Evolutionary conservation across 2,329 filamentous ascomycete species (phyloP).

Genomic region (Fusarium mexicanum): DNA sequence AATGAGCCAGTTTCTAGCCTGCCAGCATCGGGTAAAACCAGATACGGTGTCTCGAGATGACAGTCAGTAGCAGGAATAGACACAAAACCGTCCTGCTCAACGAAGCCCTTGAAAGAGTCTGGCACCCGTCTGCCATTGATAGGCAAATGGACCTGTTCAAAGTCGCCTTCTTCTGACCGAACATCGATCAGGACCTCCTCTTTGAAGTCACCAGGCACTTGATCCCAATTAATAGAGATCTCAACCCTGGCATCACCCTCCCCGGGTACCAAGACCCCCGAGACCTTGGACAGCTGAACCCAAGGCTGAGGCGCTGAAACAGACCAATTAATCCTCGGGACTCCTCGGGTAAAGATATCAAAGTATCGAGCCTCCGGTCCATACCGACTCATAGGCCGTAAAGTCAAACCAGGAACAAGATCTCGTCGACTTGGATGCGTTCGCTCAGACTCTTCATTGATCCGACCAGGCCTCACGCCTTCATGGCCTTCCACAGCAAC

Average conservation of each 20-base stretch:
- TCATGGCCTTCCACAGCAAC: slow-evolving; percentile 73
- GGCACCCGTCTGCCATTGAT: slow-evolving; percentile 61
- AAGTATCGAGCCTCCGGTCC: slow-evolving; percentile 66
- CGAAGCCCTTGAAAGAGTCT: slow-evolving; percentile 64
- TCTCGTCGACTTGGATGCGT: slow-evolving; percentile 53
- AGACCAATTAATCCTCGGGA: slow-evolving; percentile 61
- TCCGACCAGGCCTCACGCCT: slow-evolving; percentile 57
- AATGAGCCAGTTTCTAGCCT: slow-evolving; percentile 21
- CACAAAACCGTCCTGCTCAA: slow-evolving; percentile 66
- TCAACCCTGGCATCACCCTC: slow-evolving; percentile 27
- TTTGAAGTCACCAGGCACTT: slow-evolving; percentile 52
- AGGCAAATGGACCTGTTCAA: slow-evolving; percentile 63
- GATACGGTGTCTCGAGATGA: background rate
- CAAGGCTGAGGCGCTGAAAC: slow-evolving; percentile 60
- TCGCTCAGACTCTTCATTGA: slow-evolving; percentile 64
- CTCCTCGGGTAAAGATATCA: slow-evolving; percentile 70
- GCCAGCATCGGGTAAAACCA: slow-evolving; percentile 18
- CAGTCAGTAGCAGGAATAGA: slow-evolving; percentile 27
- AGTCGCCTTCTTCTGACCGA: slow-evolving; percentile 48
- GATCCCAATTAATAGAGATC: slow-evolving; percentile 42
- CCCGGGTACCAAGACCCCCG: slow-evolving; percentile 58
- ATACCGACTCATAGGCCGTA: slow-evolving; percentile 68
- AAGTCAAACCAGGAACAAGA: slow-evolving; percentile 67
- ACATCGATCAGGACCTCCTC: slow-evolving; percentile 43
- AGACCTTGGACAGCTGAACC: slow-evolving; percentile 60